Conservation (phyloP, 306 rosid genomes). For the Macrotyloma uniflorum region DNA sequence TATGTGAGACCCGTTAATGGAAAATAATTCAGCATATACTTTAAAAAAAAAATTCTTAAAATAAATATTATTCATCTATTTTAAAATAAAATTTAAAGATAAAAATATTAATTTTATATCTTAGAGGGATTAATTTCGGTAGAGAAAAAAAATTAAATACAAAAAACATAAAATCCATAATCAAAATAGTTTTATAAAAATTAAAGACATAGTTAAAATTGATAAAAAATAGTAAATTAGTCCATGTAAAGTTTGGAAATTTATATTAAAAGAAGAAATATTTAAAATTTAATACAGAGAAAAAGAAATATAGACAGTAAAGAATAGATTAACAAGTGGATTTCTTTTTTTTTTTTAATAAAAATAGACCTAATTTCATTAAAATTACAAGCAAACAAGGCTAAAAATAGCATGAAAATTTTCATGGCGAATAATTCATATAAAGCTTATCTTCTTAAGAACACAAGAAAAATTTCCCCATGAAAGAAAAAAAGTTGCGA, state of each 20-base stretch:
- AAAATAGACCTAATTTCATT: background rate
- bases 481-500: background rate
- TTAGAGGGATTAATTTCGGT: too few relatives aligned
- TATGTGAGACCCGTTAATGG: too few relatives aligned
- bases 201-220: background rate
- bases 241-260: background rate
- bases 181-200: background rate
- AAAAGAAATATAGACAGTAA: background rate
- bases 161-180: background rate
- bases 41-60: too few relatives aligned
- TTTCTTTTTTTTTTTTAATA: too few relatives aligned
- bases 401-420: background rate
- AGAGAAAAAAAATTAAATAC: too few relatives aligned
- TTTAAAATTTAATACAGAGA: background rate
- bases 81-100: too few relatives aligned
- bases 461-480: background rate
- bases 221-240: background rate
- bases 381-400: background rate
- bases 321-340: background rate
- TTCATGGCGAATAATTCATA: background rate
- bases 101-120: too few relatives aligned
- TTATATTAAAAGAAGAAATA: background rate
- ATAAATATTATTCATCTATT: too few relatives aligned
- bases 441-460: background rate
- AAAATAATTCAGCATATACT: too few relatives aligned